Conservation (phyloP, 352 stramenopile species). For the Aphanomyces cochlioides region DNA sequence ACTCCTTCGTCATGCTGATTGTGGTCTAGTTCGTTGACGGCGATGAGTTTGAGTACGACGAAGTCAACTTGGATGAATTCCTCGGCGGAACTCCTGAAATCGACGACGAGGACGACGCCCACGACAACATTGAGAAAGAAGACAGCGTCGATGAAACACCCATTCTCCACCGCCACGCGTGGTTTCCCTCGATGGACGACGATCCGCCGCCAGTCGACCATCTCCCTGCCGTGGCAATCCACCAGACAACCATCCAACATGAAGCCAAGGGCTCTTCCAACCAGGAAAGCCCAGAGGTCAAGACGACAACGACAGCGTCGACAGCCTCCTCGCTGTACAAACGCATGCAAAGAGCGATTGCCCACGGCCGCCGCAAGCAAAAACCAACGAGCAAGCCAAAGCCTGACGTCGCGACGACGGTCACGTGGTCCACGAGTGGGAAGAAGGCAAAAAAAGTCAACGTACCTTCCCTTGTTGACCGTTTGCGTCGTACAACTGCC, state of each 20-base stretch:
- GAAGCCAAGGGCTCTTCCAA: too few species aligned
- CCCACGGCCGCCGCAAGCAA: conserved; percentile 40
- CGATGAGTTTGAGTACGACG: conserved; percentile 40
- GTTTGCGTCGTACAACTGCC: conserved; percentile 60
- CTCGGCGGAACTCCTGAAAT: conserved; percentile 55
- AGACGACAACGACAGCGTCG: too few species aligned
- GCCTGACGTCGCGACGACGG: conserved; percentile 24
- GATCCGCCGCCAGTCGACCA: too few species aligned
- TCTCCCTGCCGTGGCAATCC: neutral
- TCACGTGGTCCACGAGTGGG: conserved; percentile 46
- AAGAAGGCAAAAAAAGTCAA: conserved; percentile 71
- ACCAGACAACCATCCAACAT: conserved; percentile 31
- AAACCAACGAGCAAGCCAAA: conserved; percentile 33
- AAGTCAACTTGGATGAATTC: conserved; percentile 56
- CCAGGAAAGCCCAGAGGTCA: too few species aligned
- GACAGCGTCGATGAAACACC: conserved; percentile 8
- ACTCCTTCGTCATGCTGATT: neutral
- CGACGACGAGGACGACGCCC: conserved; percentile 6
- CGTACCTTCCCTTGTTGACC: conserved; percentile 66
- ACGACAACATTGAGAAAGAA: conserved; percentile 16
- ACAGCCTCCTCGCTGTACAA: conserved; percentile 55
- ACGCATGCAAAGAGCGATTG: conserved; percentile 59
- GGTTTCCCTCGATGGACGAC: neutral
- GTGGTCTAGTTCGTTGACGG: conserved; percentile 28
- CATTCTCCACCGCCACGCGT: neutral